These are phyloP conservation scores for Lunasporangiospora selenospora DNA, from an alignment of 192 early-diverging fungal species.

Conservation along the genomic window DNA sequence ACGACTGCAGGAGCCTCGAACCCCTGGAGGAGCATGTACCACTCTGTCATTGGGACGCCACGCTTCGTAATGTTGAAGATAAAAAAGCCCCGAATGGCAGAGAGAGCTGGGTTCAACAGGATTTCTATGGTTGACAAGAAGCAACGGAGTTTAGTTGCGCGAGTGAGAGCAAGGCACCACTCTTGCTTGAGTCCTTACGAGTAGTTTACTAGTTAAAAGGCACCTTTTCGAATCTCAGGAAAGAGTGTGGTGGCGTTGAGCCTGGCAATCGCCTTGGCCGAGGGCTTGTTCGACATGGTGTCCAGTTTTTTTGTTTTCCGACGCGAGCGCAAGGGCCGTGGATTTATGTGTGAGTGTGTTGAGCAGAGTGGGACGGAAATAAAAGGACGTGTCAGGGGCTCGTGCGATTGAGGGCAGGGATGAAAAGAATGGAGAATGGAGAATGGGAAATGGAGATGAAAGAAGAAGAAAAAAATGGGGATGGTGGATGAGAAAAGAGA, in stretches of 20 bases:
- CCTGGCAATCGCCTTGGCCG: slow-evolving; percentile 42
- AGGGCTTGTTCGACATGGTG: slow-evolving; percentile 30
- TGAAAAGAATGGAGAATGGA: background rate
- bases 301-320: background rate
- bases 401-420: background rate
- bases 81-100: slow-evolving; percentile 39
- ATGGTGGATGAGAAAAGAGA: background rate
- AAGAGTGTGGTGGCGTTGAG: slow-evolving; percentile 45
- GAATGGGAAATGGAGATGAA: background rate
- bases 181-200: background rate
- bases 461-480: background rate
- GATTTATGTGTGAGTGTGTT: background rate
- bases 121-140: no score
- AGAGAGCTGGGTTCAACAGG: slow-evolving; percentile 21
- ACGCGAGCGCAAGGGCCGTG: background rate
- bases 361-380: background rate
- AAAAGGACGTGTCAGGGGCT: background rate
- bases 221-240: slow-evolving; percentile 42
- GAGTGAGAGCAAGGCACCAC: background rate
- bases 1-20: slow-evolving; percentile 31
- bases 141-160: background rate
- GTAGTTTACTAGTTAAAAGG: background rate
- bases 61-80: slow-evolving; percentile 41
- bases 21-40: slow-evolving; percentile 39
- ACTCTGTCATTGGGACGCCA: slow-evolving; percentile 31